Evolutionary conservation across 306 rosid genomes (phyloP).

Genomic region (Rubus idaeus): DNA sequence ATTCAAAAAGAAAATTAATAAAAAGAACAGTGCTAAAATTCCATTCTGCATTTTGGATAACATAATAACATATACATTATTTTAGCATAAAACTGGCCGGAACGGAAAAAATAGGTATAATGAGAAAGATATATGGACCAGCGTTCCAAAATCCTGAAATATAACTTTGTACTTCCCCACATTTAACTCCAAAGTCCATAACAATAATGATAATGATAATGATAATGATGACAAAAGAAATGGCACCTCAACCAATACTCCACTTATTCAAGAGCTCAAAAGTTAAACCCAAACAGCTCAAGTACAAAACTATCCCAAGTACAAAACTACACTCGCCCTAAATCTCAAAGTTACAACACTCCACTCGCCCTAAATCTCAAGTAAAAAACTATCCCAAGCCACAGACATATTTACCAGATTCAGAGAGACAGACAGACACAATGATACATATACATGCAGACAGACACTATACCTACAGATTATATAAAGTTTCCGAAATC

Average conservation of each 20-base stretch:
- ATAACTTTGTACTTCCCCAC: not conserved
- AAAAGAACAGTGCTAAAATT: not conserved
- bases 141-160: not conserved
- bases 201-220: not conserved
- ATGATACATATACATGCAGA: not conserved
- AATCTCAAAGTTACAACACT: not conserved
- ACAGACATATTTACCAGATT: not conserved
- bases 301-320: not conserved
- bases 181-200: not conserved
- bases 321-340: too few species aligned
- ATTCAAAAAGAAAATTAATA: not conserved
- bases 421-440: not conserved
- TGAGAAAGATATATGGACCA: not conserved
- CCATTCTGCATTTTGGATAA: not conserved
- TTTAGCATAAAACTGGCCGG: not conserved
- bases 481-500: not conserved
- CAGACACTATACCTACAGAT: not conserved
- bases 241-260: not conserved
- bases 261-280: not conserved
- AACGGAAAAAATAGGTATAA: not conserved
- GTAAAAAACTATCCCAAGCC: not conserved
- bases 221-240: slow-evolving; percentile 1
- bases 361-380: not conserved
- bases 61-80: not conserved
- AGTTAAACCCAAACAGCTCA: not conserved